phyloP scores from a whole-genome alignment of 106 monocot species.

The Xerophyta viscosa region DNA sequence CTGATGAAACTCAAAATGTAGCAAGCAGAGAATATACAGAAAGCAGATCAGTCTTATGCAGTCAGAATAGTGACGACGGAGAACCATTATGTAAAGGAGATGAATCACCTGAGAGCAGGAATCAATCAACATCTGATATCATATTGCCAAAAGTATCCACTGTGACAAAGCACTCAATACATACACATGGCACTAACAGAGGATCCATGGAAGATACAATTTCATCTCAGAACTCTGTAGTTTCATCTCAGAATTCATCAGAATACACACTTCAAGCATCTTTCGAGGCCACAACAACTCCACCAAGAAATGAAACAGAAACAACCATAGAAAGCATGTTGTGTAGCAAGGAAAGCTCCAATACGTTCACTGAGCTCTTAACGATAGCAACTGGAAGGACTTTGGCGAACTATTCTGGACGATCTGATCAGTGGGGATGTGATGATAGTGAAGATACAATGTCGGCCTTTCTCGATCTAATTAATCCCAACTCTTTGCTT shows the following conservation, averaged over 20 bases:
- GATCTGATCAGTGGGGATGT: neutral
- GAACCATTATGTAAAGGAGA: conserved; percentile 4
- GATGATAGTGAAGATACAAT: neutral
- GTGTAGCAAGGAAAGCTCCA: conserved; percentile 14
- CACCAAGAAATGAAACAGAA: conserved; percentile 16
- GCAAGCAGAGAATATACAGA: conserved; percentile 15
- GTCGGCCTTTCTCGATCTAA: neutral
- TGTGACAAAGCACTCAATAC: conserved; percentile 12
- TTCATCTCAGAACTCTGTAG: conserved; percentile 42
- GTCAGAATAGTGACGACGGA: conserved; percentile 3
- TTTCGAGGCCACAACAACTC: conserved; percentile 7
- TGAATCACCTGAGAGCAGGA: neutral
- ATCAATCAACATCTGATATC: conserved; percentile 24
- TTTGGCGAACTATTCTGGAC: conserved; percentile 1
- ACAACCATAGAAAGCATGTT: conserved; percentile 7
- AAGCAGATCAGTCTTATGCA: neutral
- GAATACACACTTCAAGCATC: conserved; percentile 13
- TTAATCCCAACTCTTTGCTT: neutral
- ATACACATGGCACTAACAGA: conserved; percentile 24
- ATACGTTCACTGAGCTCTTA: conserved; percentile 57
- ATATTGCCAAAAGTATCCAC: too few relatives aligned
- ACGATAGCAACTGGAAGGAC: conserved; percentile 28
- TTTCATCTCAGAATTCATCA: conserved; percentile 47
- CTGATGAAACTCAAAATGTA: conserved; percentile 5
- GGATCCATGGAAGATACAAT: conserved; percentile 26